These are phyloP conservation scores for Gonapodya prolifera DNA, from an alignment of 192 early-diverging fungal species.

Conservation along the genomic window DNA sequence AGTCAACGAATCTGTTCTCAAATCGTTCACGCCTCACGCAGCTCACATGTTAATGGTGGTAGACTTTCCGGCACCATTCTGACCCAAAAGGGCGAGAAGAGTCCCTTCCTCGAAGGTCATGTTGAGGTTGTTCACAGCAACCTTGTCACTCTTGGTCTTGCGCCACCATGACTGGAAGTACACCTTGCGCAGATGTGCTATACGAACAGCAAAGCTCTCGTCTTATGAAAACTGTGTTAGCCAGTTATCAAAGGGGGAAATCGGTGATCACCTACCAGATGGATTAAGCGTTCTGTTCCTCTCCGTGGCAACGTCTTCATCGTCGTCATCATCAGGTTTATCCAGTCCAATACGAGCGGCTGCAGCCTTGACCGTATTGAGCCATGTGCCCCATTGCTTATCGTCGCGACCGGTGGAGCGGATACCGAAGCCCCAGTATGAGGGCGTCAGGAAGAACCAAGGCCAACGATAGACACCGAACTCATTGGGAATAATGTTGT, in stretches of 20 bases:
- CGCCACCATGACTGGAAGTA: slow-evolving; percentile 25
- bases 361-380: slow-evolving; percentile 14
- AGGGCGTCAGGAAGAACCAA: slow-evolving; percentile 52
- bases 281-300: slow-evolving; percentile 25
- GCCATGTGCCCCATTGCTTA: slow-evolving; percentile 22
- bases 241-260: not conserved
- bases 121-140: slow-evolving; percentile 36
- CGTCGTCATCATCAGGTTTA: slow-evolving; percentile 24
- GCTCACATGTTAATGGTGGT: slow-evolving; percentile 58
- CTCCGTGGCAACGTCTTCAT: slow-evolving; percentile 33
- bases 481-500: slow-evolving; percentile 54
- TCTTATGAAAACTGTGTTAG: slow-evolving; percentile 2
- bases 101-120: slow-evolving; percentile 39
- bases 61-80: slow-evolving; percentile 67
- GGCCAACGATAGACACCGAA: slow-evolving; percentile 38
- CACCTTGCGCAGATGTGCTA: slow-evolving; percentile 42
- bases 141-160: slow-evolving; percentile 27
- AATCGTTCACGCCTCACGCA: too few relatives aligned
- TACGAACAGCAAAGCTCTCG: slow-evolving; percentile 24
- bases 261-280: slow-evolving; percentile 9
- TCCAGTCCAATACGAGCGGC: slow-evolving; percentile 9
- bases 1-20: not conserved
- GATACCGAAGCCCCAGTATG: slow-evolving; percentile 48
- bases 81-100: slow-evolving; percentile 48
- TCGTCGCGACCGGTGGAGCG: slow-evolving; percentile 1